A percentile compares a stretch with the other conserved stretches of the same genome.
Conservation (phyloP, 805 yeast species). For the Wickerhamomyces sydowiorum region DNA sequence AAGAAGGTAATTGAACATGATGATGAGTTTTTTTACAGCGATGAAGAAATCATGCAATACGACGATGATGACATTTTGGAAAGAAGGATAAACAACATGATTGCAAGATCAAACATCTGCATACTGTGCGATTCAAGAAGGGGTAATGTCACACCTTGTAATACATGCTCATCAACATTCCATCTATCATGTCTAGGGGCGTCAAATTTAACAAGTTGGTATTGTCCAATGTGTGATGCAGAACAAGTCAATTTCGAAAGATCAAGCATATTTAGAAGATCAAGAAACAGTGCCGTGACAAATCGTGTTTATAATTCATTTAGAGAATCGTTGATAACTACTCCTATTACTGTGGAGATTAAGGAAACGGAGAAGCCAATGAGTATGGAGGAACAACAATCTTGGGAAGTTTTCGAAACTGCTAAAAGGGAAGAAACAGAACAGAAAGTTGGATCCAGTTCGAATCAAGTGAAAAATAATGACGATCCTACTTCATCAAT, state of each 20-base stretch:
- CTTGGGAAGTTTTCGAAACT: slow-evolving; percentile 20
- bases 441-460: not conserved
- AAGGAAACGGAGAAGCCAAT: slow-evolving; percentile 8
- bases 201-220: slow-evolving; percentile 27
- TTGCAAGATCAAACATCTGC: slow-evolving; percentile 18
- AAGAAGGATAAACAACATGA: slow-evolving; percentile 14
- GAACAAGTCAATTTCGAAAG: slow-evolving; percentile 27
- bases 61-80: slow-evolving; percentile 7
- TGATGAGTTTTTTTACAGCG: slow-evolving; percentile 14
- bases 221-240: slow-evolving; percentile 47
- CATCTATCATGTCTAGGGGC: slow-evolving; percentile 37
- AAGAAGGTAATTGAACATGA: slow-evolving; percentile 6
- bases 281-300: slow-evolving; percentile 23
- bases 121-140: slow-evolving; percentile 17
- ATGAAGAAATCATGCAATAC: slow-evolving; percentile 6
- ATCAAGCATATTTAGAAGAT: slow-evolving; percentile 18
- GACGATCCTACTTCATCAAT: not conserved
- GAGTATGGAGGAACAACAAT: slow-evolving; percentile 15
- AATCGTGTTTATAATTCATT: slow-evolving; percentile 19
- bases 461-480: not conserved
- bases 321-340: not conserved
- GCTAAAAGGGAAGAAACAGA: slow-evolving; percentile 7
- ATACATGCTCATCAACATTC: slow-evolving; percentile 33
- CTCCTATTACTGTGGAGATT: slow-evolving; percentile 4
- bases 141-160: slow-evolving; percentile 17